Percentiles rank a stretch among this genome's conserved stretches.
Evolutionary conservation across 225 moss, liverwort and hornwort genomes (phyloP).

Genomic region (Asterella californica): DNA sequence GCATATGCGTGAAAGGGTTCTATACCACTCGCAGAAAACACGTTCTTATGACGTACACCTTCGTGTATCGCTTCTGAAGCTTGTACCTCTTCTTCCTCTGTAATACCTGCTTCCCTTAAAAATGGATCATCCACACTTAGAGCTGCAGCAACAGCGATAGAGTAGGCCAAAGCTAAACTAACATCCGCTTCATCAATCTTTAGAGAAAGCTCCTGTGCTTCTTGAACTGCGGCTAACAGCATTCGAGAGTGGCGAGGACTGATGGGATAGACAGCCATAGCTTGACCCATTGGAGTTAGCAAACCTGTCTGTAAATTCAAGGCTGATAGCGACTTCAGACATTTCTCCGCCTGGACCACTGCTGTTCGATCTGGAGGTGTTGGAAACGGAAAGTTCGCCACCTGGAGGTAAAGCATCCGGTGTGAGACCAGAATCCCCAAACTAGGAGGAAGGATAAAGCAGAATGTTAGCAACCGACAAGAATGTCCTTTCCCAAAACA

Average conservation of each 20-base stretch:
- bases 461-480: background rate
- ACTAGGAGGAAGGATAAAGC: background rate
- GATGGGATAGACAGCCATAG: constrained; percentile 91
- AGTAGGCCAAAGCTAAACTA: constrained; percentile 62
- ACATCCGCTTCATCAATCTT: constrained; percentile 18
- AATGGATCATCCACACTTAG: constrained; percentile 93
- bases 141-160: constrained; percentile 83
- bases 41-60: background rate
- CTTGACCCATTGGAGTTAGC: constrained; percentile 70
- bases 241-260: constrained; percentile 95
- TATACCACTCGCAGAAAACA: constrained; percentile 19
- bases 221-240: constrained; percentile 80
- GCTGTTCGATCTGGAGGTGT: constrained; percentile 78
- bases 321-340: constrained; percentile 80
- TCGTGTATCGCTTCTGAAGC: constrained; percentile 1
- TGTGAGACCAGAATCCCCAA: background rate
- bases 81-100: constrained; percentile 39
- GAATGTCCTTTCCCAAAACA: background rate
- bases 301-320: constrained; percentile 60
- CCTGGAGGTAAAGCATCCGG: constrained; percentile 39
- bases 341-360: constrained; percentile 75
- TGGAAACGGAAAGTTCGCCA: constrained; percentile 92
- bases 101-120: constrained; percentile 61
- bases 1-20: constrained; percentile 20
- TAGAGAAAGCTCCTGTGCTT: constrained; percentile 39